These are phyloP conservation scores for Hondaea fermentalgiana DNA, from an alignment of 108 stramenopile species.

Conservation along the genomic window DNA sequence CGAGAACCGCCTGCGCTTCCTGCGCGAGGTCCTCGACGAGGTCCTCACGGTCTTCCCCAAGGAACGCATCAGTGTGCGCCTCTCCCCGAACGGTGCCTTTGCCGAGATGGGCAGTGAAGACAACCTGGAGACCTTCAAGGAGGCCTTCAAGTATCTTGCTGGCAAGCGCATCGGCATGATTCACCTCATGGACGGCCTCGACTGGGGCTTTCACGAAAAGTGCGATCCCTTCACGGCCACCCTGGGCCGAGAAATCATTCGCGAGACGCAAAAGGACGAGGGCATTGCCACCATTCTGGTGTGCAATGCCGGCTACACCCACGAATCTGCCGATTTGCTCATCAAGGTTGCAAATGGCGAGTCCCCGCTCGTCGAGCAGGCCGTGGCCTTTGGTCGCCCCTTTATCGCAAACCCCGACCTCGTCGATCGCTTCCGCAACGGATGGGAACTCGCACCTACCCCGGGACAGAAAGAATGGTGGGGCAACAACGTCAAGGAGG, in stretches of 20 bases:
- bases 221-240: constrained; percentile 33
- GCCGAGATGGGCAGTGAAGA: constrained; percentile 58
- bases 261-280: constrained; percentile 31
- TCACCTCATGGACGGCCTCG: constrained; percentile 63
- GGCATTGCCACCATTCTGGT: constrained; percentile 38
- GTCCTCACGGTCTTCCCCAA: constrained; percentile 33
- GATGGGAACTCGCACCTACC: constrained; percentile 47
- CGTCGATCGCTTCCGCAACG: constrained; percentile 49
- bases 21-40: constrained; percentile 43
- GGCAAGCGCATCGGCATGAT: constrained; percentile 50
- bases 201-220: constrained; percentile 58
- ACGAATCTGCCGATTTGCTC: constrained; percentile 49
- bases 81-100: constrained; percentile 64
- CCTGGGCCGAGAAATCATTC: constrained; percentile 38
- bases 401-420: constrained; percentile 72
- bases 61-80: constrained; percentile 52
- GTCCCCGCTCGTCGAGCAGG: background rate
- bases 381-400: constrained; percentile 54
- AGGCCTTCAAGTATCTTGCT: constrained; percentile 42
- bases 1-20: constrained; percentile 59
- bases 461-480: constrained; percentile 37
- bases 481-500: constrained; percentile 40
- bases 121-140: constrained; percentile 45
- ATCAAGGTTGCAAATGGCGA: background rate
- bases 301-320: constrained; percentile 55